Evolutionary conservation across 768 basidiomycete species (phyloP), one percentile per base, ranked within the genome.

Genomic region (Suillus hirtellus): DNA sequence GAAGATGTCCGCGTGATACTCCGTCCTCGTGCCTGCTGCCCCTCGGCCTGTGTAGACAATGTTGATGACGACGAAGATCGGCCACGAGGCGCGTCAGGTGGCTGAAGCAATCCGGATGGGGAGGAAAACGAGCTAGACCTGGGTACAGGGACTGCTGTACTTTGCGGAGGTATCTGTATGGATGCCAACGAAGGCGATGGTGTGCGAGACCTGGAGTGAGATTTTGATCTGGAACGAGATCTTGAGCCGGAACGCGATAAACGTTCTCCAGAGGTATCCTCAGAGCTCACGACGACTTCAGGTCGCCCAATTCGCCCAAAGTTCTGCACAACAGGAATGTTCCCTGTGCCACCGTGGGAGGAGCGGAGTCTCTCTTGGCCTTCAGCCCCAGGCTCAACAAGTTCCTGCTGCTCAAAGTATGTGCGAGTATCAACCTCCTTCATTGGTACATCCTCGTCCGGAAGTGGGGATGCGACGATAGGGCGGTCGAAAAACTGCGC

Each of bases 1-100:
- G 86, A 84, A 17, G 85, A 78, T 7, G 81, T 82, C 44, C 86
- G 81, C 21, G 85, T 80, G 56, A 76, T 77, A 47, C 86, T 86
- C 24, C 87, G 79, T 3, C 88, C 87, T 15, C 88, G 81, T 27
- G 65, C 34, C 19, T 71, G 73, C 43, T 71, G 77, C 8, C 60
- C 72, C 61, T 73, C 75, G 46, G 70, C 70, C 44, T 73, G 73
- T 44, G 73, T 73, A 59, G 76, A 73, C 43, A 69, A 65, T 37
- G 75, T 75, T 24, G 77, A 70, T 24, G 78, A 73, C 11, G 75
- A 78, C n/a, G 67, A 72, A 50, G 75, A 75, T 60, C 71, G 72
- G 60, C 69, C 71, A 66, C 66, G 66, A 42, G 67, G 53, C 5
- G 69, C 24, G 46, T 72, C 68, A 35, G 75, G 68, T 14, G 78